Conservation (phyloP, 1,139 yeast species). For the Hansenula sp. region DNA sequence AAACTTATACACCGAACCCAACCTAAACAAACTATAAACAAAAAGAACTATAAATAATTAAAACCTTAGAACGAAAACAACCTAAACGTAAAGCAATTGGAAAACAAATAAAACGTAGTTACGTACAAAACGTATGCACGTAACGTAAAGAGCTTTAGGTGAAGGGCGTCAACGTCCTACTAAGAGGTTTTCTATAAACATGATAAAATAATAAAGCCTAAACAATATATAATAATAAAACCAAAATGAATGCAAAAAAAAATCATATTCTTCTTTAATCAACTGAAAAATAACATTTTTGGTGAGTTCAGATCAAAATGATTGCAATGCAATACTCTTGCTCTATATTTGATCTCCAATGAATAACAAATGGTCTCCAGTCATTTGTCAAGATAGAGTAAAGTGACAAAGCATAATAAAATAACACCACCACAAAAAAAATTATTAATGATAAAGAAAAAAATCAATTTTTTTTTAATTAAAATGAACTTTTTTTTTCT, state of each 20-base stretch:
- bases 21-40: not conserved
- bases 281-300: too few species aligned
- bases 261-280: too few species aligned
- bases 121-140: not conserved
- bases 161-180: not conserved
- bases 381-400: conserved; percentile 2
- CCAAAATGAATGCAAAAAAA: not conserved
- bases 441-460: not conserved
- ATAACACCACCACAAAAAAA: not conserved
- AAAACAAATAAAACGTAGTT: not conserved
- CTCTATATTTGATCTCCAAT: not conserved
- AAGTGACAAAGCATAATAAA: not conserved
- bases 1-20: not conserved
- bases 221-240: not conserved
- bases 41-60: not conserved
- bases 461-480: not conserved
- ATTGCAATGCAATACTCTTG: too few species aligned
- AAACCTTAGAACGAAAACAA: not conserved
- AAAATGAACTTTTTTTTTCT: not conserved
- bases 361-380: conserved; percentile 11
- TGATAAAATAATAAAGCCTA: conserved; percentile 1
- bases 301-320: too few species aligned
- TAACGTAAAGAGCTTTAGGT: not conserved
- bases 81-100: not conserved
- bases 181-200: not conserved